Base-by-base conservation (phyloP, 2,329 filamentous ascomycete species). In the Leptographium wingfieldii region DNA sequence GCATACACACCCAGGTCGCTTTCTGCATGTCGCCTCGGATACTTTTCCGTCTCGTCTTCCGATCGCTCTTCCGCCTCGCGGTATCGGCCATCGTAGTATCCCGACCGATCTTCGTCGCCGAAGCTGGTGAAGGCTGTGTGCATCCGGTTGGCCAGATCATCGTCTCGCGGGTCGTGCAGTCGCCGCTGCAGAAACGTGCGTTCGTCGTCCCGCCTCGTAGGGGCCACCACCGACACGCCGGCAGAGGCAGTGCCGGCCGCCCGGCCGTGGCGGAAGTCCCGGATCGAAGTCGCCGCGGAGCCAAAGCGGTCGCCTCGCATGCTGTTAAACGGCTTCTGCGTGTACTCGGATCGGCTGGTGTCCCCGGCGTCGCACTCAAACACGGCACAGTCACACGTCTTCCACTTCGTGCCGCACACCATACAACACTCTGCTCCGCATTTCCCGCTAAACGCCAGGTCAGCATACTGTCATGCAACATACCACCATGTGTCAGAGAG, bases 401-500 rank as follows among this genome's bases (percentile, higher is more conserved):
- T 92, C 90, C 90, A 95, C 66, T 87, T 87, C 38, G 76, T 69
- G 27, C 88, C 90, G 69, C 91, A 96, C 31, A 89, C 80, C 82
- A 94, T 91, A 73, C 91, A 96, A 68, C 95, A 95, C 66, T 95
- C 82, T 33, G 88, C 88, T 59, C 82, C 86, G 68, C 91, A 95
- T 59, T 84, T 87, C 70, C 86, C 75, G 62, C 64, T 65, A 53
- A 60, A 29, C 35, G 16, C n/a, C 16, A 12, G 6, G 56, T 57
- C 11, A 57, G 56, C 40, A 10, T 49, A 7, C 38, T 11, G 38
- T 2, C 38, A 40, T 16, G 38, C 38, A 16, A 25, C 43, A 25
- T 51, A 10, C 5, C 31, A 19, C 49, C 3, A 19, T 7, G 6
- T 16, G 29, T 25, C 27, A 11, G 12, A 31, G 10, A 61, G 25